Evolutionary conservation across 75 land plant species (phyloP).

Genomic region (Pseudotsuga menziesii): DNA sequence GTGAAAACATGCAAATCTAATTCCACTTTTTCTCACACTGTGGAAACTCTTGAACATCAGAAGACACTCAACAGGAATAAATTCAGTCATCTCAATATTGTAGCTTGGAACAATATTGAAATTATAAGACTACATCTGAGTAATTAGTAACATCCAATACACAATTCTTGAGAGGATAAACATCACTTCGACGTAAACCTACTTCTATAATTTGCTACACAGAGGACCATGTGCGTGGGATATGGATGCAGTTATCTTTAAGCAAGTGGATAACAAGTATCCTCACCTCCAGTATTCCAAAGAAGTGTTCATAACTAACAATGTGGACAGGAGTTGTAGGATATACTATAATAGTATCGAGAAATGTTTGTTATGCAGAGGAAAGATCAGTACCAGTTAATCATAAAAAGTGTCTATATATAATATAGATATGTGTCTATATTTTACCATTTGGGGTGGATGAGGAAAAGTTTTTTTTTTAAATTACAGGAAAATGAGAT

Average conservation of each 20-base stretch:
- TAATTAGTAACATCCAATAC: conserved; percentile 4
- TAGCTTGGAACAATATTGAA: not conserved
- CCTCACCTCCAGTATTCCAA: conserved; percentile 65
- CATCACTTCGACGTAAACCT: not conserved
- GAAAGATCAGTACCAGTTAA: conserved; percentile 43
- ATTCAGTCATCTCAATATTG: not conserved
- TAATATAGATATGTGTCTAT: too few relatives aligned
- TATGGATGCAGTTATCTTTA: not conserved
- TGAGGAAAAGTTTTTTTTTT: too few relatives aligned
- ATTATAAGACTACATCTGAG: not conserved
- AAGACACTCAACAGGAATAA: not conserved
- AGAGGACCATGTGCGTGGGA: not conserved
- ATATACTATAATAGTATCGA: conserved; percentile 51
- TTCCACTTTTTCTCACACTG: not conserved
- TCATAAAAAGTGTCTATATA: too few relatives aligned
- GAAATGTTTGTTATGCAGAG: conserved; percentile 61
- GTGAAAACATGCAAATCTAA: not conserved
- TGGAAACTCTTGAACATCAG: not conserved
- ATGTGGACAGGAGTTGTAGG: conserved; percentile 41
- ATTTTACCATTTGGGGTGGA: too few relatives aligned
- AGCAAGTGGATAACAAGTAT: conserved; percentile 34
- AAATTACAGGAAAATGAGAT: too few relatives aligned
- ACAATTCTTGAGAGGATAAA: not conserved
- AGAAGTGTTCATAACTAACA: conserved; percentile 58
- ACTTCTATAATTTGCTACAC: not conserved